Evolutionary conservation across 768 basidiomycete genomes (phyloP).

Genomic region (Lyophyllum decastes): DNA sequence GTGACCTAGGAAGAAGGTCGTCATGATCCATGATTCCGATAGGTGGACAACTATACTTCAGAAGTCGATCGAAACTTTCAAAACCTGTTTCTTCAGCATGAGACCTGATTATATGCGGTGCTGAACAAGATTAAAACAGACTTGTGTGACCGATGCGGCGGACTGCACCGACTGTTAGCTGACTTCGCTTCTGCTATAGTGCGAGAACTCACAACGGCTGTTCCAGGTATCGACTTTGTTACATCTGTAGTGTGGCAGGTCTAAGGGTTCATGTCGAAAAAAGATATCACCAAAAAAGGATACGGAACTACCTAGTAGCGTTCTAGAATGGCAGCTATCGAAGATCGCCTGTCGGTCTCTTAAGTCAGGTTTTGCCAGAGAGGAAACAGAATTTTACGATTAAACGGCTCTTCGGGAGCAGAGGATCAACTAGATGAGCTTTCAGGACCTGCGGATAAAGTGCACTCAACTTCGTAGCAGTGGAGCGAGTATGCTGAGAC

Average conservation of each 20-base stretch:
- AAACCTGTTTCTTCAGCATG: no score
- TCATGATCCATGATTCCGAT: no score
- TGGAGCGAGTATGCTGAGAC: neutral
- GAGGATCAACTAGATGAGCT: neutral
- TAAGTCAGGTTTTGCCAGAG: neutral
- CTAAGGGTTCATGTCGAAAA: neutral
- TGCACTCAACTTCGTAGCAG: neutral
- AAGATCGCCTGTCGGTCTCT: neutral
- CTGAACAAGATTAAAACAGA: no score
- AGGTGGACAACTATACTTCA: no score
- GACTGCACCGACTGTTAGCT: neutral
- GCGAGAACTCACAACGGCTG: neutral
- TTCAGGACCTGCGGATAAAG: neutral
- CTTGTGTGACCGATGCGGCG: neutral
- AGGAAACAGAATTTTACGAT: neutral
- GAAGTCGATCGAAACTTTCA: no score
- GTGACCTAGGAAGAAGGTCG: neutral
- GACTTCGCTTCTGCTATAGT: no score
- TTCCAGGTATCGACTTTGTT: neutral
- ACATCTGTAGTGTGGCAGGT: neutral
- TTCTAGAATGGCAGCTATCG: neutral
- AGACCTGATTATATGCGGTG: no score
- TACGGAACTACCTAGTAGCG: neutral
- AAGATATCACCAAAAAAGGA: neutral
- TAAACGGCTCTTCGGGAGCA: neutral